Evolutionary conservation across 768 basidiomycete species (phyloP), one percentile per base, ranked within the genome.

Genomic region (Boletus barrowsii): DNA sequence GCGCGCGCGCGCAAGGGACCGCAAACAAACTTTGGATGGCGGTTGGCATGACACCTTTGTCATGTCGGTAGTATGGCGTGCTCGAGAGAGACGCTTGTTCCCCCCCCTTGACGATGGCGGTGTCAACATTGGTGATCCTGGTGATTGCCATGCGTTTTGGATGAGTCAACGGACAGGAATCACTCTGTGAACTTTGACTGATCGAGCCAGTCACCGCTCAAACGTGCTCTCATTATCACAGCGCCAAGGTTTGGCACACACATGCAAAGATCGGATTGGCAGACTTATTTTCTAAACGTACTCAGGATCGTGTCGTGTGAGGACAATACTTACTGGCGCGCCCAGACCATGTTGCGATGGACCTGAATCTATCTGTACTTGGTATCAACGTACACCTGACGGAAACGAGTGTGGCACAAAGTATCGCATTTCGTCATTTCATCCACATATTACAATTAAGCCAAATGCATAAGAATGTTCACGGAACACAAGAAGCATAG

Each of bases 361-460:
- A 36, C 67, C 67, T 68, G 58, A 68, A 68, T 68, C 51, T 69
- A 55, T 29, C 68, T 61, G 30, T 48, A 54, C 61, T 62, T 32
- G 56, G 59, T 24, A 17, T 54, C 51, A 50, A 56, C 43, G 54
- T 66, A 57, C 53, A 62, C 45, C 15, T 36, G 40, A 39, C 26
- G 46, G 42, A 42, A 51, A 42, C 37, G 45, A 50, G 51, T 36
- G 55, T 46, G 53, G 47, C 44, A 51, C 33, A 55, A 54, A 46
- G 43, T 55, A 50, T 53, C 29, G 45, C 32, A 58, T 68, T 51
- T 55, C 66, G 54, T 53, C 57, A 66, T 50, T 32, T 35, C 33
- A 37, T 29, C 46, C 52, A 32, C 15, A 24, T 39, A 42, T 46
- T 43, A 24, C 62, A 67, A 68, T 66, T 53, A 61, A 68, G 10